phyloP scores from a whole-genome alignment of 176 grass and related monocot species.

The Pontederia paniculata region DNA sequence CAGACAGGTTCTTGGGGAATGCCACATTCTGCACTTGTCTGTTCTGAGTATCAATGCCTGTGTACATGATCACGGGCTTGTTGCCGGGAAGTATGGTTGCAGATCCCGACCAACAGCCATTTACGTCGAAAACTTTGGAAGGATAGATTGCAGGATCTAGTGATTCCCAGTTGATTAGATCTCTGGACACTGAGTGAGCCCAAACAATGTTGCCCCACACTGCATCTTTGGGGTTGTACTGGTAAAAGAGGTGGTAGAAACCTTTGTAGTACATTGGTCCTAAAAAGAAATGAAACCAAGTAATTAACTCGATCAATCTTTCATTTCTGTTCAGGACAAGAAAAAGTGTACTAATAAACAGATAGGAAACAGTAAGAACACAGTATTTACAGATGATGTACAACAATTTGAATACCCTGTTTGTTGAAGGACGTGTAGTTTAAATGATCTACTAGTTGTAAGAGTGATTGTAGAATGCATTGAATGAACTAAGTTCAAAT shows the following conservation, averaged over 20 bases:
- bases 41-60: slow-evolving; percentile 19
- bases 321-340: background rate
- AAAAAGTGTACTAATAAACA: background rate
- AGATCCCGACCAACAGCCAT: slow-evolving; percentile 56
- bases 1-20: slow-evolving; percentile 35
- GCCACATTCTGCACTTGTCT: slow-evolving; percentile 51
- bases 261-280: slow-evolving; percentile 58
- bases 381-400: too few species aligned
- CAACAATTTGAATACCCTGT: too few species aligned
- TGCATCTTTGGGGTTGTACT: slow-evolving; percentile 52
- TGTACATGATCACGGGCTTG: slow-evolving; percentile 35
- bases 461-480: too few species aligned
- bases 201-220: slow-evolving; percentile 46
- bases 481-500: too few species aligned
- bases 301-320: background rate
- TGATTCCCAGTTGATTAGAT: slow-evolving; percentile 56
- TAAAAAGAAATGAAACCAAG: background rate
- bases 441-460: too few species aligned
- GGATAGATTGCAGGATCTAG: slow-evolving; percentile 44
- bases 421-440: too few species aligned
- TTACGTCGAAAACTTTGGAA: slow-evolving; percentile 32
- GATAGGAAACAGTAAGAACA: background rate
- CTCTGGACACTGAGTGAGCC: slow-evolving; percentile 66
- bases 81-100: slow-evolving; percentile 28
- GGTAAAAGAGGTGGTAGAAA: slow-evolving; percentile 60